Conservation (phyloP, 306 rosid genomes). For the Benincasa hispida region DNA sequence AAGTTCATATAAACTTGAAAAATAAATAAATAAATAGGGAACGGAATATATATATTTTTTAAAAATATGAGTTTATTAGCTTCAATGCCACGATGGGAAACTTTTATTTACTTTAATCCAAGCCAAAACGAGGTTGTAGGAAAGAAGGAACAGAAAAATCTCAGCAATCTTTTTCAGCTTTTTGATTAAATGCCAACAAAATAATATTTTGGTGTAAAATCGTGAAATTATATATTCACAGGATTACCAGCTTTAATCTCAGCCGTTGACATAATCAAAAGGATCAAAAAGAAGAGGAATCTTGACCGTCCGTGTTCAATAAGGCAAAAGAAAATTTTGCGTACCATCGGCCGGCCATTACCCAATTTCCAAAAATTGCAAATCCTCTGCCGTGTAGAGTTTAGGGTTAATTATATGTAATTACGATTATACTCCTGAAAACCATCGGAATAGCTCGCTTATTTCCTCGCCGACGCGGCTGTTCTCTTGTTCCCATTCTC, state of each 20-base stretch:
- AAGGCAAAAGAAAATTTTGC: background rate
- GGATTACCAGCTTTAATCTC: slow-evolving; percentile 10
- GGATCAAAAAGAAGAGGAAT: slow-evolving; percentile 3
- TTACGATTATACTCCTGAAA: slow-evolving; percentile 73
- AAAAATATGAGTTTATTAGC: background rate
- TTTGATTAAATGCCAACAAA: slow-evolving; percentile 1
- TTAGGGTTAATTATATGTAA: background rate
- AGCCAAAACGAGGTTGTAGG: background rate
- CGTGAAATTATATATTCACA: background rate
- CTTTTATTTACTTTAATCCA: background rate
- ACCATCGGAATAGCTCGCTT: slow-evolving; percentile 79
- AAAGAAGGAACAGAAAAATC: background rate
- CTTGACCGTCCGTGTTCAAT: slow-evolving; percentile 6
- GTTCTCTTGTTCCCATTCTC: slow-evolving; percentile 53
- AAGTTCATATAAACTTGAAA: background rate
- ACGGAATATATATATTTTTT: background rate
- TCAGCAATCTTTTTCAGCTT: slow-evolving; percentile 2
- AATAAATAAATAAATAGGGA: background rate
- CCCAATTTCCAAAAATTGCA: background rate
- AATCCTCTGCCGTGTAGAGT: background rate
- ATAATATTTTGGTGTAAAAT: background rate
- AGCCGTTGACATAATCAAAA: slow-evolving; percentile 11
- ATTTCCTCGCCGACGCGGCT: slow-evolving; percentile 64
- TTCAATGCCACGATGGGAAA: background rate
- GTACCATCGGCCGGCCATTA: background rate